Base-by-base conservation (phyloP, 1,139 yeast species). In the Fermentozyma sake region DNA sequence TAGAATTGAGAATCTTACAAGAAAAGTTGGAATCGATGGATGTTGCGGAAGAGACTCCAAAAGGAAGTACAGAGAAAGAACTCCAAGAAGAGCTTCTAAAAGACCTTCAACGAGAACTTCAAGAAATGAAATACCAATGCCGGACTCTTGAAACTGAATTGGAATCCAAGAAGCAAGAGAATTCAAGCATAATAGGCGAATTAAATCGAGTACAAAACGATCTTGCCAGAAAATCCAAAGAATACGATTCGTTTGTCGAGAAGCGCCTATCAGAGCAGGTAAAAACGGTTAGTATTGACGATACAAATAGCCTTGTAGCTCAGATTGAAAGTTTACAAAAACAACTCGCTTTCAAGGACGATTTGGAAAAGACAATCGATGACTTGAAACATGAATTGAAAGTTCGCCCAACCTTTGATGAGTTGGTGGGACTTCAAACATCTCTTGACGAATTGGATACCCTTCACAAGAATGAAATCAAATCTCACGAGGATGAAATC, bases 31-130 rank as follows among this genome's bases (percentile, higher is more conserved):
- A 32, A 13, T 29, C 38, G 2, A 20, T 30, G n/a, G n/a, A n/a
- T n/a, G n/a, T n/a, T n/a, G n/a, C n/a, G n/a, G n/a, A n/a, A n/a
- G n/a, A n/a, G 33, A 34, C 18, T 18, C 30, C 24, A 24, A 25
- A 17, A 32, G 27, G 21, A 31, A 25, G 24, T 9, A 13, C 28
- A 19, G 29, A 25, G 14, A 32, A 34, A 18, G 20, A 12, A 11
- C 18, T 11, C 19, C 11, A 12, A 8, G 19, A 22, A 7, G 24
- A 22, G 18, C 12, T 22, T 10, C 8, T 14, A 14, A 13, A 19
- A 3, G n/a, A 70, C 35, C 48, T 74, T 21, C 77, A 73, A 34
- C 69, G 76, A 15, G 79, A 16, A 14, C 14, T 16, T 12, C 13
- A 15, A 15, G 19, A 9, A 10, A 19, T 11, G 14, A n/a, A 12